A percentile compares a stretch with the other conserved stretches of the same genome.
Evolutionary conservation across 495 filamentous ascomycete species (phyloP).

Genomic region (Elaphomyces granulatus): DNA sequence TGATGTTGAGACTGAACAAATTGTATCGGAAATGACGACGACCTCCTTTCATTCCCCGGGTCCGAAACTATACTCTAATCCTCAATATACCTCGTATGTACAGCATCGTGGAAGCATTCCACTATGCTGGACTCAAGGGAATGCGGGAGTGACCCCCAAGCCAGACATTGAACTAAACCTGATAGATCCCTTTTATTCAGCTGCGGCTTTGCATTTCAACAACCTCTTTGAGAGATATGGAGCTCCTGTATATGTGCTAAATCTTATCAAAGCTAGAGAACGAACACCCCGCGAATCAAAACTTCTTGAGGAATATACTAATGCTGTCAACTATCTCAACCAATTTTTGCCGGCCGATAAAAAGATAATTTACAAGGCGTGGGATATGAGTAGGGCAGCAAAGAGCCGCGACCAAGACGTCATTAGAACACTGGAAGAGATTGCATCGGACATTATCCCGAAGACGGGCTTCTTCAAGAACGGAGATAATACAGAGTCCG

Average conservation of each 20-base stretch:
- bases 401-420: constrained; percentile 96
- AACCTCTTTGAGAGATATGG: constrained; percentile 92
- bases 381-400: constrained; percentile 94
- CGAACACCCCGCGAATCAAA: constrained; percentile 88
- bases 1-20: constrained; percentile 98
- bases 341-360: constrained; percentile 76
- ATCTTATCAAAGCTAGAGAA: constrained; percentile 83
- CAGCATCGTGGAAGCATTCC: constrained; percentile 97
- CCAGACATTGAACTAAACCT: constrained; percentile 90
- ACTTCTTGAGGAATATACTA: constrained; percentile 72
- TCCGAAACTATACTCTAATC: constrained; percentile 70
- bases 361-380: constrained; percentile 83
- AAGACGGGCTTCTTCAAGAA: constrained; percentile 93
- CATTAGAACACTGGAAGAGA: constrained; percentile 75
- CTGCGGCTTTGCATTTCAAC: constrained; percentile 94
- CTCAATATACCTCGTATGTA: constrained; percentile 87
- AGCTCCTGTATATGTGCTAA: constrained; percentile 79
- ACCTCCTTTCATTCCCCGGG: constrained; percentile 93
- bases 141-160: constrained; percentile 86
- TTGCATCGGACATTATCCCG: constrained; percentile 71
- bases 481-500: constrained; percentile 48
- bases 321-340: constrained; percentile 83
- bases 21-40: constrained; percentile 82
- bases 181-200: constrained; percentile 87
- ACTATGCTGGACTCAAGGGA: constrained; percentile 95